Base-by-base conservation (phyloP, 1,139 yeast genomes). In the Suhomyces taliae region DNA sequence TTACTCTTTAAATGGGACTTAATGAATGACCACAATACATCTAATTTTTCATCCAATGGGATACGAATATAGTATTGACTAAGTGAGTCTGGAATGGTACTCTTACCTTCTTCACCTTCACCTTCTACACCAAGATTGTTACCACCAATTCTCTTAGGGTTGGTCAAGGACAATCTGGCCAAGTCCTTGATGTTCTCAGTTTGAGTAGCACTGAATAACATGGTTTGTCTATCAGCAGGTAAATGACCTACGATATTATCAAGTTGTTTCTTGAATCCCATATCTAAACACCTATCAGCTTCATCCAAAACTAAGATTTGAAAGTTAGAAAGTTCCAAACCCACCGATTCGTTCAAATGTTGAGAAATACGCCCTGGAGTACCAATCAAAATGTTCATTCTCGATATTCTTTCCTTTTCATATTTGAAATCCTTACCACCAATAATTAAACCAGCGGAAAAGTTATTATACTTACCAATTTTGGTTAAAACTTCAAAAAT, bases 351-450 rank as follows among this genome's bases (percentile, higher is more conserved):
- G 64, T 93, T 97, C 82, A 95, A 80, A 66, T 93, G 99, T 63
- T 93, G 99, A 37, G 95, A 74, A 15, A 93, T 71, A 66, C 99
- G 78, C 1, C 99, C 99, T 0, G 99, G 99, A 0, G 99, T 93
- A 34, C 97, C 97, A 37, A 93, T 88, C 51, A 93, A 73, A 44
- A 93, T 88, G 64, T 93, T 93, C 70, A 93, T 85, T 59, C 81
- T 81, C 1, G 87, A 80, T 14, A 93, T 81, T 64, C 99, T 82
- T 47, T 90, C 97, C 57, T 83, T 83, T 66, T 93, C 99, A 54
- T 78, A 89, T 54, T 82, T 82, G 37, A 89, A 90, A 65, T 93
- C 97, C 64, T 93, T 91, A 44, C 99, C 99, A 49, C 99, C 99
- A 58, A 95, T 91, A 15, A 93, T 96, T 55, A 93, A 74, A 52